A percentile compares a stretch with the other conserved stretches of the same genome.
Evolutionary conservation across 2,329 filamentous ascomycete genomes (phyloP).

Genomic region (Ambrosiella beaveri): DNA sequence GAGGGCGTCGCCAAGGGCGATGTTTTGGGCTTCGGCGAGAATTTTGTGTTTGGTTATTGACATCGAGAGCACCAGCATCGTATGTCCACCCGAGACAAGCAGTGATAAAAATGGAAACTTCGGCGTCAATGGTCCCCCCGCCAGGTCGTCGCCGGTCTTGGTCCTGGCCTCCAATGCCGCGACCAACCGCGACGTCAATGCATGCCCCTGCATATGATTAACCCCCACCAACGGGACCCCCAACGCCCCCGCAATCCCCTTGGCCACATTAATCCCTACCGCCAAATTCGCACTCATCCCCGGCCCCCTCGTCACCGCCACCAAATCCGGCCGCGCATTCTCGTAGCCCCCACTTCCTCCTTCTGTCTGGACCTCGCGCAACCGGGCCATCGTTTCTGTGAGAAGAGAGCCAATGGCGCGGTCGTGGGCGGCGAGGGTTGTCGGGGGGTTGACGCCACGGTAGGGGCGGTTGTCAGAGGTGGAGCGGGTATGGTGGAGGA

Average conservation of each 20-base stretch:
- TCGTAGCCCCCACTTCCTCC: constrained; percentile 17
- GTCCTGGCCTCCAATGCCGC: constrained; percentile 31
- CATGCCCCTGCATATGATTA: constrained; percentile 96
- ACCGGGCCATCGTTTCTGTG: constrained; percentile 35
- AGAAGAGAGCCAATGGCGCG: constrained; percentile 51
- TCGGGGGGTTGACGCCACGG: constrained; percentile 62
- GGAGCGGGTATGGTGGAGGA: constrained; percentile 66
- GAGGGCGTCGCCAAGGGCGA: constrained; percentile 76
- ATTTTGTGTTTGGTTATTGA: constrained; percentile 53
- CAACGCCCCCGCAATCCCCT: constrained; percentile 75
- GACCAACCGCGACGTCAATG: constrained; percentile 68
- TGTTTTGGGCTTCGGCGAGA: constrained; percentile 56
- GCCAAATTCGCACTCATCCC: constrained; percentile 70
- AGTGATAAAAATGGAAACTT: constrained; percentile 72
- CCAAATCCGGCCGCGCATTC: constrained; percentile 47
- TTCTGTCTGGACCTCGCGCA: constrained; percentile 15
- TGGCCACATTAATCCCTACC: constrained; percentile 66
- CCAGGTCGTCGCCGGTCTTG: no score
- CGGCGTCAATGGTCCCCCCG: background rate
- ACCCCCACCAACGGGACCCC: constrained; percentile 67
- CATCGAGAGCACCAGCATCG: constrained; percentile 61
- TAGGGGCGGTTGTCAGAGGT: constrained; percentile 63
- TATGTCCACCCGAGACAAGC: constrained; percentile 84
- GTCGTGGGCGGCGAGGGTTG: constrained; percentile 61
- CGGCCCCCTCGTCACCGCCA: constrained; percentile 80